phyloP scores from a whole-genome alignment of 495 filamentous ascomycete species.

The Rusavskia elegans region DNA sequence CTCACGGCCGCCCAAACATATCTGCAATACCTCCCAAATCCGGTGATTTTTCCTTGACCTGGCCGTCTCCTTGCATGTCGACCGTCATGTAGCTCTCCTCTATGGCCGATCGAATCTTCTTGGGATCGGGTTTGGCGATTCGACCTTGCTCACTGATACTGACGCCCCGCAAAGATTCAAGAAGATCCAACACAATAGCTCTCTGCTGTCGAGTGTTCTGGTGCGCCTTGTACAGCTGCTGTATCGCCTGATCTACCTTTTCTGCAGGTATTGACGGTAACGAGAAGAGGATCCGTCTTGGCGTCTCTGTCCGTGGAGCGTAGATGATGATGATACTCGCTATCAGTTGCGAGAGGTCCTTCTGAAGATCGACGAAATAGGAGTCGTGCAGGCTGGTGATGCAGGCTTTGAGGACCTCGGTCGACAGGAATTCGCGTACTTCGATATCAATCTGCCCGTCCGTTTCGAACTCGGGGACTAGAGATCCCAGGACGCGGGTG shows the following conservation, averaged over 20 bases:
- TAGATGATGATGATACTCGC: constrained; percentile 70
- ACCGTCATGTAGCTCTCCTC: constrained; percentile 40
- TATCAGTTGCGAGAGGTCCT: constrained; percentile 78
- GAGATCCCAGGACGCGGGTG: constrained; percentile 64
- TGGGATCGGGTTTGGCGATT: constrained; percentile 39
- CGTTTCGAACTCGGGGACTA: constrained; percentile 61
- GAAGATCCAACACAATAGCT: constrained; percentile 68
- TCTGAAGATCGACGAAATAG: constrained; percentile 93
- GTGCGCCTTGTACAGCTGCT: constrained; percentile 31
- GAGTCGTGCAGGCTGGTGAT: constrained; percentile 83
- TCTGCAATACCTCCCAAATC: constrained; percentile 50
- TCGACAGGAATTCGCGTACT: constrained; percentile 82
- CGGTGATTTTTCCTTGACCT: constrained; percentile 37
- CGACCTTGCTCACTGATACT: constrained; percentile 89
- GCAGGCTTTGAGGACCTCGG: constrained; percentile 65
- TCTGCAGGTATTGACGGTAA: constrained; percentile 43
- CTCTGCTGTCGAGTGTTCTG: constrained; percentile 57
- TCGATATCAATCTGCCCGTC: constrained; percentile 39
- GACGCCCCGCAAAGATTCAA: constrained; percentile 72
- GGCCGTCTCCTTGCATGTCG: constrained; percentile 24
- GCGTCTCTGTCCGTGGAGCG: constrained; percentile 38
- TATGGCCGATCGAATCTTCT: constrained; percentile 33
- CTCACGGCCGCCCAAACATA: constrained; percentile 40
- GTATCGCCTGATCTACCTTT: constrained; percentile 46
- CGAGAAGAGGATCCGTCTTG: constrained; percentile 35